Base-by-base conservation (phyloP, 257 asterid species). In the Penstemon davidsonii region DNA sequence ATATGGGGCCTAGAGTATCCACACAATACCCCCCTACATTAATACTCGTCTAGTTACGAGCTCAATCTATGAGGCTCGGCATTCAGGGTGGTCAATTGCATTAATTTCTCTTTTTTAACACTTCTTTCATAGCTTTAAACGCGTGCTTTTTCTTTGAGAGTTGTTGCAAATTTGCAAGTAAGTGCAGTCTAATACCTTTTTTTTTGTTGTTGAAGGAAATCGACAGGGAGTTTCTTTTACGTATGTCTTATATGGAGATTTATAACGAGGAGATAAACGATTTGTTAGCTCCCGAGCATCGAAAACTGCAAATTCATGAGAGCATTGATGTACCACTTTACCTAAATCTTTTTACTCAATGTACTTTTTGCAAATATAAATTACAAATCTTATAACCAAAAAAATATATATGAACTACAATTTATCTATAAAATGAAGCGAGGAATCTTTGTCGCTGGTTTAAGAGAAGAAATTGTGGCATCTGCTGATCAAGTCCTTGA, bases 241-340 rank as follows among this genome's bases (percentile, higher is more conserved):
- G 99, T n/a, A 93, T 93, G 99, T 93, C 99, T 11, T 90, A 93
- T 59, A 83, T 93, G 96, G 99, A 93, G 78, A 93, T 93, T 49
- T 93, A 90, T 80, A 93, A 93, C 55, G 99, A 93, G 83, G 99
- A 93, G 71, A 87, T 93, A 71, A 93, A 93, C 84, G 99, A 93
- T 76, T 76, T 93, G 79, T 72, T 93, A 77, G 99, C 87, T 55
- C 99, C 99, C n/a, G 96, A 90, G 79, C 90, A 90, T 66, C 85
- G 95, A 52, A 90, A 81, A 70, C 77, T 93, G 67, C 97, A 93
- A 79, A 88, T 93, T 73, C 99, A 93, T 79, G 97, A 93, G 80
- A 90, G 96, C 66, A 74, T 88, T 47, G 99, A 93, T 94, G 99
- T 93, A 83, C 37, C 58, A 11, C 33, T 54, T 62, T 62, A 53